Evolutionary conservation across 441 rosid species (phyloP).

Genomic region (Gossypium davidsonii): DNA sequence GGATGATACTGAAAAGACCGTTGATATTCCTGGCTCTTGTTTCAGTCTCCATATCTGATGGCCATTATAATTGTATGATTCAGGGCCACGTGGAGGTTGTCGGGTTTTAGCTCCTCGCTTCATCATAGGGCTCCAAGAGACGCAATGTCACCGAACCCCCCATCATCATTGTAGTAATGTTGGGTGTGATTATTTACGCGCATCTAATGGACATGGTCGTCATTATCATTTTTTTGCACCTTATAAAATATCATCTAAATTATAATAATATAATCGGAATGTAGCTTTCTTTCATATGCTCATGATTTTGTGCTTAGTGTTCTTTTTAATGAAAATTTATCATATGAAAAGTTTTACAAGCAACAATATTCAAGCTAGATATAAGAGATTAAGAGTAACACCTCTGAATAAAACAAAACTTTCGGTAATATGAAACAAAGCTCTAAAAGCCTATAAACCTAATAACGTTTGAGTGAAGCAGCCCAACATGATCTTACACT

Average conservation of each 20-base stretch:
- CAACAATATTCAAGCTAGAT: too few species aligned
- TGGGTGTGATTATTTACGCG: slow-evolving; percentile 11
- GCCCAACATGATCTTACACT: too few species aligned
- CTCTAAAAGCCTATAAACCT: too few species aligned
- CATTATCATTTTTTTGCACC: neutral
- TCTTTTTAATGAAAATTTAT: too few species aligned
- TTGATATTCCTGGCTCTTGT: neutral
- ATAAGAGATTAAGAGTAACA: too few species aligned
- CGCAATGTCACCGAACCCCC: neutral
- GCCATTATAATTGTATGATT: neutral
- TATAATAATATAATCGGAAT: neutral
- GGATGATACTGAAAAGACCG: neutral
- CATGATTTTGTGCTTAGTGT: neutral
- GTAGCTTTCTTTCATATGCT: neutral
- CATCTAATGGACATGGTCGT: slow-evolving; percentile 1
- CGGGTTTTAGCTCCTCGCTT: neutral
- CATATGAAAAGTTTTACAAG: too few species aligned
- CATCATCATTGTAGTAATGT: slow-evolving; percentile 7
- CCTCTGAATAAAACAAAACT: too few species aligned
- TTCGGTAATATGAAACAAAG: too few species aligned
- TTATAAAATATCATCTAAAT: neutral
- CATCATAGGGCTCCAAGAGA: slow-evolving; percentile 1
- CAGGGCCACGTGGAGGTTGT: neutral
- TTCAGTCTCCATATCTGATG: neutral
- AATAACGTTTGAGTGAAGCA: too few species aligned